Percentiles rank a stretch among this genome's conserved stretches.
Evolutionary conservation across 2,329 filamentous ascomycete genomes (phyloP).

Genomic region (Alternaria gaisen): DNA sequence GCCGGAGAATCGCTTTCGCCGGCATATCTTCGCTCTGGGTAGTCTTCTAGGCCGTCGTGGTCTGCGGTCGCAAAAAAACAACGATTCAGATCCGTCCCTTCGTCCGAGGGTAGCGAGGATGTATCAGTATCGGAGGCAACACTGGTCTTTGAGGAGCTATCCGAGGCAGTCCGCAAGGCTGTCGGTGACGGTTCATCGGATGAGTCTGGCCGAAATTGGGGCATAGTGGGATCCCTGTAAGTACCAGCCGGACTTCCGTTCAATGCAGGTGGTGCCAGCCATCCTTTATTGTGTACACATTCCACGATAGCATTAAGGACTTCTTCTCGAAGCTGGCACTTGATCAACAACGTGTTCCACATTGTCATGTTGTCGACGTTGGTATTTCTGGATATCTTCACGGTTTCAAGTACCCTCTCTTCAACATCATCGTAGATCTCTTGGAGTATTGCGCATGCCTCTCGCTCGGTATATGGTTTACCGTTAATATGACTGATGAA

Average conservation of each 20-base stretch:
- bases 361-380: constrained; percentile 23
- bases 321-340: constrained; percentile 33
- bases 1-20: background rate
- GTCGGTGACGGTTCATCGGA: constrained; percentile 10
- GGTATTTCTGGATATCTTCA: constrained; percentile 19
- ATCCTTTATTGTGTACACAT: constrained; percentile 23
- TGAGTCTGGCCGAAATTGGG: constrained; percentile 72
- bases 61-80: constrained; percentile 6
- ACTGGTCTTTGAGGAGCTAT: constrained; percentile 1
- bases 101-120: constrained; percentile 1
- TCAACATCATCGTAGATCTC: constrained; percentile 29
- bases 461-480: constrained; percentile 9
- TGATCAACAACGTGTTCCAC: constrained; percentile 38
- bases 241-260: background rate
- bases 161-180: background rate
- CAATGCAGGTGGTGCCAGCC: constrained; percentile 21
- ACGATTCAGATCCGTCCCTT: background rate
- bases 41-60: constrained; percentile 9
- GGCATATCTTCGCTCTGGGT: background rate
- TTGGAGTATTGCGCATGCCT: constrained; percentile 15
- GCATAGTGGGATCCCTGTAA: constrained; percentile 68
- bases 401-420: constrained; percentile 17
- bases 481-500: constrained; percentile 17
- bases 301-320: constrained; percentile 24
- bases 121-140: constrained; percentile 13